Evolutionary conservation across 805 yeast species (phyloP).

Genomic region (Saccharomyces paradoxus): DNA sequence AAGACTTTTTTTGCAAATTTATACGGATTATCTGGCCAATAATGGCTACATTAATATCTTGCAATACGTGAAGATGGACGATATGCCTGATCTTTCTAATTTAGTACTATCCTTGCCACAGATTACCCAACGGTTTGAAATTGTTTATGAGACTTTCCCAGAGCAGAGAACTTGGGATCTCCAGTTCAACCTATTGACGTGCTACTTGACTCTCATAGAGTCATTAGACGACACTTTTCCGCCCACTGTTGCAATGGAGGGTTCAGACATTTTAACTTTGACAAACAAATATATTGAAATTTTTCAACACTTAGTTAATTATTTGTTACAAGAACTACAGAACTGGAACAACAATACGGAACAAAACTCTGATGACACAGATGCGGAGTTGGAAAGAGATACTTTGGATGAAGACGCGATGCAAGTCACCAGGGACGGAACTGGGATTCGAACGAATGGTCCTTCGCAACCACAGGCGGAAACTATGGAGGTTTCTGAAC

Average conservation of each 20-base stretch:
- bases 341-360: background rate
- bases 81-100: conserved; percentile 11
- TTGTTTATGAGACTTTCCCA: conserved; percentile 10
- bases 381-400: background rate
- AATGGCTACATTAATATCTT: conserved; percentile 26
- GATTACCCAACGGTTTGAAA: conserved; percentile 19
- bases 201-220: conserved; percentile 21
- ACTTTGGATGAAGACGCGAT: conserved; percentile 3
- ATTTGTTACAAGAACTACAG: conserved; percentile 16
- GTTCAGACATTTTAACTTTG: conserved; percentile 13
- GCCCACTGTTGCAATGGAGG: conserved; percentile 1
- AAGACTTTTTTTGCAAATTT: conserved; percentile 24
- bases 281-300: conserved; percentile 11
- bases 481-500: conserved; percentile 23
- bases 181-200: conserved; percentile 24
- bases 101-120: conserved; percentile 12
- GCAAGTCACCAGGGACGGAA: conserved; percentile 9
- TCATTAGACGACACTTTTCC: conserved; percentile 7
- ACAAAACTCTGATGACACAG: background rate
- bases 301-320: conserved; percentile 10
- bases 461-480: conserved; percentile 7
- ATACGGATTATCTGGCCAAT: conserved; percentile 24
- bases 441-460: conserved; percentile 10
- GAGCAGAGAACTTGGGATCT: conserved; percentile 26
- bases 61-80: conserved; percentile 23